Conservation (phyloP, 2,329 filamentous ascomycete genomes). For the Dothistroma pini region DNA sequence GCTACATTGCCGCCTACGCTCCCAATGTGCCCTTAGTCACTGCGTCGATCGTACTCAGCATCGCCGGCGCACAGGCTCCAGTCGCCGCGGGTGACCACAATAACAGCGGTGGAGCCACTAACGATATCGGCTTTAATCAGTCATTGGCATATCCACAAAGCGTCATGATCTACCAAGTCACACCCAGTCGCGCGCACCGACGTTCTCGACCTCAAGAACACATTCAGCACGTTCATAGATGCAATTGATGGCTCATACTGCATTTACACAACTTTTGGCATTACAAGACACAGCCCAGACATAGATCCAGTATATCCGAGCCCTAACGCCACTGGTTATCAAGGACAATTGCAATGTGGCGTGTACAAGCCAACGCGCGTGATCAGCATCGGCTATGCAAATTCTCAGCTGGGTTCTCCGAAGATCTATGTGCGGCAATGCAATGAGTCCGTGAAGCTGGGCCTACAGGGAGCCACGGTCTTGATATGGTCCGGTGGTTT, state of each 20-base stretch:
- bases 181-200: conserved; percentile 9
- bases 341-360: conserved; percentile 44
- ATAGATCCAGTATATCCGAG: conserved; percentile 43
- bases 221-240: conserved; percentile 19
- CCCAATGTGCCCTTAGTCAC: conserved; percentile 20
- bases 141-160: conserved; percentile 24
- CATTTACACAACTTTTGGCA: conserved; percentile 18
- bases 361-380: conserved; percentile 52
- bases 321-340: conserved; percentile 46
- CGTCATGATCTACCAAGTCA: conserved; percentile 22
- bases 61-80: conserved; percentile 29
- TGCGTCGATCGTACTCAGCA: conserved; percentile 25
- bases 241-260: conserved; percentile 22
- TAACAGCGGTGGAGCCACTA: conserved; percentile 18
- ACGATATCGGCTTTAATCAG: conserved; percentile 19
- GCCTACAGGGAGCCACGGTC: conserved; percentile 42
- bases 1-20: conserved; percentile 37
- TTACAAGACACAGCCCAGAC: conserved; percentile 14
- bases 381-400: conserved; percentile 55
- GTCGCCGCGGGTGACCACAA: conserved; percentile 31
- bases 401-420: conserved; percentile 50
- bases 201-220: conserved; percentile 13
- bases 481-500: too few species aligned
- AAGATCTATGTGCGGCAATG: conserved; percentile 47
- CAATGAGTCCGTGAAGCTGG: conserved; percentile 44